These are phyloP conservation scores for Leucaena leucocephala DNA, from an alignment of 306 rosid genomes.

Conservation along the genomic window DNA sequence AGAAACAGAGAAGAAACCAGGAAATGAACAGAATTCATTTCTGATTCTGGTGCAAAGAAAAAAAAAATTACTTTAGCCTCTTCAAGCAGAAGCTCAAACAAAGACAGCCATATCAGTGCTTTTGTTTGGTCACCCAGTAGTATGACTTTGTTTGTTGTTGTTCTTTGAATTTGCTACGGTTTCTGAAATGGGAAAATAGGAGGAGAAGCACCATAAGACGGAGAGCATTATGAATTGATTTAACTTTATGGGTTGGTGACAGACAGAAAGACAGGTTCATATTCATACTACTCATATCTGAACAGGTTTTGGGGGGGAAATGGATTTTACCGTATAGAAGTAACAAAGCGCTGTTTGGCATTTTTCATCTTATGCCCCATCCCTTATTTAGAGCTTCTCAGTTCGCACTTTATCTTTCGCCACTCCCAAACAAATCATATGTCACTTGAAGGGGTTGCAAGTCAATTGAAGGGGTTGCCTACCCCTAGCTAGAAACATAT, in stretches of 20 bases:
- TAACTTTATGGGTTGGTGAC: constrained; percentile 47
- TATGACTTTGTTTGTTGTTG: constrained; percentile 28
- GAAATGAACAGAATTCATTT: constrained; percentile 47
- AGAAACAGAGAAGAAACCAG: constrained; percentile 35
- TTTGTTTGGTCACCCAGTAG: background rate
- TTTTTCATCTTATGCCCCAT: background rate
- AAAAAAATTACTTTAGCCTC: constrained; percentile 3
- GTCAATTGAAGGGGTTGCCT: constrained; percentile 19
- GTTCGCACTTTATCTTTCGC: background rate
- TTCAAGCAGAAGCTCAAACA: constrained; percentile 23
- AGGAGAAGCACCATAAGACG: constrained; percentile 31
- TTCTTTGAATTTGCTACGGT: constrained; percentile 32
- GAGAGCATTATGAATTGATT: constrained; percentile 19
- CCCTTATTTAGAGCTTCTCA: background rate
- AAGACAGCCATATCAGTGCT: constrained; percentile 42
- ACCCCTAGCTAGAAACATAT: constrained; percentile 31
- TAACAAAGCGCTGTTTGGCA: background rate
- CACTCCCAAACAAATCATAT: background rate
- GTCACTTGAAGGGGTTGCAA: constrained; percentile 19
- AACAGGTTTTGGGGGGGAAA: constrained; percentile 25
- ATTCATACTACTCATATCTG: background rate
- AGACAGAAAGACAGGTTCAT: constrained; percentile 35
- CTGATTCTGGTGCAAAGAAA: constrained; percentile 26
- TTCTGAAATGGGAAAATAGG: constrained; percentile 23
- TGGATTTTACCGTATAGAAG: constrained; percentile 1